Base-by-base conservation (phyloP, 192 early-diverging fungal genomes). In the Cetraspora pellucida region DNA sequence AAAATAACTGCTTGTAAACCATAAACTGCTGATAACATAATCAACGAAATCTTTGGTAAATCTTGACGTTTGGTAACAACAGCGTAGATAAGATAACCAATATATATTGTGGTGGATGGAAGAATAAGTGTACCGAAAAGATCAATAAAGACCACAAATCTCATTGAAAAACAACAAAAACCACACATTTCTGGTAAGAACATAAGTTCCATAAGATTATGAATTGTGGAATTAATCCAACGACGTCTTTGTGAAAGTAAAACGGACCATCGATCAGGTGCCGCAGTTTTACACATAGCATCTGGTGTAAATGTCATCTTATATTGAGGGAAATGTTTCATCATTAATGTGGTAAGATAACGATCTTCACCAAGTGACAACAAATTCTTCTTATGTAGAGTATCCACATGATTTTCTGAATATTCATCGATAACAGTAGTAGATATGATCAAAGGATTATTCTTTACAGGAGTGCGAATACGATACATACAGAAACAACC, bases 191-290 rank as follows among this genome's bases (percentile, higher is more conserved):
- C 90, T 2, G 90, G 88, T 25, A 97, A 77, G 74, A 91, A 88
- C 49, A 96, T 80, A 21, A 98, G 86, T 85, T 98, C 97, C 54
- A 95, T 84, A 77, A 97, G 81, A 79, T 98, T 98, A 84, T 98
- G 97, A 30, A 98, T 92, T 0, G 97, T 98, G 13, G 96, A 97
- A 85, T 98, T 98, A 84, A 98, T 98, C 97, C 97, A 98, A 25
- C 97, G 92, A 78, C 97, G 93, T 30, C 97, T 87, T 84, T 99
- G 97, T 10, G 97, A 98, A 13, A 97, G 81, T 58, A 99, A 83
- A 10, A 99, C 87, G 1, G 85, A 83, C 93, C 95, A 98, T 61
- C 89, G 86, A 78, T 97, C 95, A 3, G 98, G 98, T 2, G 93
- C 96, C 10, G 93, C 90, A 13, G 98, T 99, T 79, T 82, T 87